These are phyloP conservation scores for Pelargonium fulgidum DNA, from an alignment of 441 rosid species.

Conservation along the genomic window DNA sequence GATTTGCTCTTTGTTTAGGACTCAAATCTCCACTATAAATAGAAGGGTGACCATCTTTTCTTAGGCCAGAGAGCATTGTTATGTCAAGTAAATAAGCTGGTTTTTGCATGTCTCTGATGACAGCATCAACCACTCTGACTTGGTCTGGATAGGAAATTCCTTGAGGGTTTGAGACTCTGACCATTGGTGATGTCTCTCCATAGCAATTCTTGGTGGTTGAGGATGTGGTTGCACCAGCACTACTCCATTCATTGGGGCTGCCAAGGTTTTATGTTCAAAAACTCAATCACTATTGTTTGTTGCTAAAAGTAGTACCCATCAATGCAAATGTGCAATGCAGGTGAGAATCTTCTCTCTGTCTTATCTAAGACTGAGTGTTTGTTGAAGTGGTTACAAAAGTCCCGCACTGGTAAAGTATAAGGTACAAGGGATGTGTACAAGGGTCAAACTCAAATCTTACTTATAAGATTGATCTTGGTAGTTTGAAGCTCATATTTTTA, in stretches of 20 bases:
- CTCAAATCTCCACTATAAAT: constrained; percentile 74
- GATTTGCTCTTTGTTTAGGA: constrained; percentile 55
- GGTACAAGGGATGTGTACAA: too few species aligned
- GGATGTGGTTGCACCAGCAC: constrained; percentile 24
- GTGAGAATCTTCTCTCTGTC: too few species aligned
- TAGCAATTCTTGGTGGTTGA: constrained; percentile 50
- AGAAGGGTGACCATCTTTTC: constrained; percentile 87
- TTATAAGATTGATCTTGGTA: too few species aligned
- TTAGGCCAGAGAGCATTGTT: constrained; percentile 67
- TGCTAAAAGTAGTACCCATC: too few species aligned
- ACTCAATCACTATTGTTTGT: too few species aligned
- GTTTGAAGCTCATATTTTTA: too few species aligned
- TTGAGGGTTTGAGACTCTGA: constrained; percentile 39
- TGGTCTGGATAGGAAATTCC: constrained; percentile 48
- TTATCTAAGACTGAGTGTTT: too few species aligned
- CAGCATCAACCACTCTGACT: constrained; percentile 58
- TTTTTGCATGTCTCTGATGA: constrained; percentile 44
- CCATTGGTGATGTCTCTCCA: constrained; percentile 59
- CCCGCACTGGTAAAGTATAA: too few species aligned
- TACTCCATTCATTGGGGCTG: constrained; percentile 73
- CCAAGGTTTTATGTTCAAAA: neutral
- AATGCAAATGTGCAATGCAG: too few species aligned
- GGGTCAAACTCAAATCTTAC: too few species aligned
- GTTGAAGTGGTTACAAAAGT: too few species aligned
- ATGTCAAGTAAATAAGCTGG: constrained; percentile 69